Percentiles rank a stretch among this genome's conserved stretches.
phyloP scores from a whole-genome alignment of 1,284 basidiomycete genomes.

The Inonotus hispidus region DNA sequence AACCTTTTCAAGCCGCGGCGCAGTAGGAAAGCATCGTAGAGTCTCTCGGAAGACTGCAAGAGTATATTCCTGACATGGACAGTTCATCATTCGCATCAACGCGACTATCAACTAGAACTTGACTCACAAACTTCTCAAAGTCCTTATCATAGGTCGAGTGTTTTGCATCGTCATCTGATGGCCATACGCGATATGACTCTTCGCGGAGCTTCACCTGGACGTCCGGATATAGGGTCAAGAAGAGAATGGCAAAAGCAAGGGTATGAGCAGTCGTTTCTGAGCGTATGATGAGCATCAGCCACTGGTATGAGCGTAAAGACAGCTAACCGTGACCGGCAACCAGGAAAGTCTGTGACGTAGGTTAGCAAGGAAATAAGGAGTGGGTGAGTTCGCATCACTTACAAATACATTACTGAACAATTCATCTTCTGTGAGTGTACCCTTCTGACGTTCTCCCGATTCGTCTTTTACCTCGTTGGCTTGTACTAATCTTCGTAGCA shows the following conservation, averaged over 20 bases:
- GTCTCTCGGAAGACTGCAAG: slow-evolving; percentile 32
- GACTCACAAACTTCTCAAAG: slow-evolving; percentile 24
- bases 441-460: not conserved
- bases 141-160: slow-evolving; percentile 21
- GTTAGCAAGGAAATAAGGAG: not conserved
- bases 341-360: not conserved
- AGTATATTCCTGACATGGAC: slow-evolving; percentile 20
- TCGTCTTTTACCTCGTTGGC: slow-evolving; percentile 5
- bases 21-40: slow-evolving; percentile 30
- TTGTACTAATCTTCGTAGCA: slow-evolving; percentile 10
- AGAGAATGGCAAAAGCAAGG: slow-evolving; percentile 29
- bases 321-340: slow-evolving; percentile 8
- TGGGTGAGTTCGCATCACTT: not conserved
- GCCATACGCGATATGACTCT: slow-evolving; percentile 26
- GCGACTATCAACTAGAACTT: not conserved
- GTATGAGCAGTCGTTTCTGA: slow-evolving; percentile 32
- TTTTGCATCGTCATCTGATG: slow-evolving; percentile 9
- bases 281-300: not conserved
- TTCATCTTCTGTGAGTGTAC: slow-evolving; percentile 8
- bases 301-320: not conserved
- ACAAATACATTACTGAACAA: slow-evolving; percentile 15
- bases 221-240: slow-evolving; percentile 32
- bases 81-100: not conserved
- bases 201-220: slow-evolving; percentile 30
- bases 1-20: slow-evolving; percentile 37